Evolutionary conservation across 495 filamentous ascomycete species (phyloP).

Genomic region (Jackrogersella multiformis): DNA sequence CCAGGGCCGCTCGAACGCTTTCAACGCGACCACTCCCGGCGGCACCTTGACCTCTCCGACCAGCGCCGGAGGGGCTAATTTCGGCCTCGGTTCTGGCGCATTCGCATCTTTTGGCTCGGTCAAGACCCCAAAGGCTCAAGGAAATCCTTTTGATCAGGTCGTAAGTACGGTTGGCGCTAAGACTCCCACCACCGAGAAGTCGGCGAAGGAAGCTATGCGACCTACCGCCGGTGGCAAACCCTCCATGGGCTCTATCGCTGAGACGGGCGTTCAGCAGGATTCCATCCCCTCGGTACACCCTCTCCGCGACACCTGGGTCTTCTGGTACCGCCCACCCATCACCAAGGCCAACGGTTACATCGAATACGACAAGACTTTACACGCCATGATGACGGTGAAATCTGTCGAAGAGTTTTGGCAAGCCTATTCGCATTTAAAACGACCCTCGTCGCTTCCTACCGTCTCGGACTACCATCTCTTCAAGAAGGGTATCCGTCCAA

Average conservation of each 20-base stretch:
- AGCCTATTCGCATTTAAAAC: constrained; percentile 90
- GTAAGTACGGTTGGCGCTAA: constrained; percentile 71
- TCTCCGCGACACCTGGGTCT: constrained; percentile 89
- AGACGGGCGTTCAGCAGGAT: constrained; percentile 46
- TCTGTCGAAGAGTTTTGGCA: constrained; percentile 92
- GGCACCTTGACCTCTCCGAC: constrained; percentile 80
- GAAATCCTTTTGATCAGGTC: constrained; percentile 77
- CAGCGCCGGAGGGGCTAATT: constrained; percentile 86
- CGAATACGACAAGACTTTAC: constrained; percentile 97
- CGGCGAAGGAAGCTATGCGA: constrained; percentile 59
- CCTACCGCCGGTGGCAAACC: constrained; percentile 54
- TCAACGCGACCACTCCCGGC: constrained; percentile 80
- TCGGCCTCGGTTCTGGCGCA: constrained; percentile 91
- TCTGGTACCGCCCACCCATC: constrained; percentile 95
- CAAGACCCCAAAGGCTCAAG: constrained; percentile 89
- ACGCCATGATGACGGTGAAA: constrained; percentile 80
- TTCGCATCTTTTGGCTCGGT: constrained; percentile 94
- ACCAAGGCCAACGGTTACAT: constrained; percentile 87
- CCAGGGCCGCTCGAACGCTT: constrained; percentile 84
- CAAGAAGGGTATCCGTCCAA: constrained; percentile 94
- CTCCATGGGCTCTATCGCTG: constrained; percentile 54
- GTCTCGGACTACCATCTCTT: constrained; percentile 99
- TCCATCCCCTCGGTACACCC: constrained; percentile 56
- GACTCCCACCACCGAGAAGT: constrained; percentile 69
- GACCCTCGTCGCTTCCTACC: constrained; percentile 84